Evolutionary conservation across 352 stramenopile genomes (phyloP).

Genomic region (Globisporangium parvum): DNA sequence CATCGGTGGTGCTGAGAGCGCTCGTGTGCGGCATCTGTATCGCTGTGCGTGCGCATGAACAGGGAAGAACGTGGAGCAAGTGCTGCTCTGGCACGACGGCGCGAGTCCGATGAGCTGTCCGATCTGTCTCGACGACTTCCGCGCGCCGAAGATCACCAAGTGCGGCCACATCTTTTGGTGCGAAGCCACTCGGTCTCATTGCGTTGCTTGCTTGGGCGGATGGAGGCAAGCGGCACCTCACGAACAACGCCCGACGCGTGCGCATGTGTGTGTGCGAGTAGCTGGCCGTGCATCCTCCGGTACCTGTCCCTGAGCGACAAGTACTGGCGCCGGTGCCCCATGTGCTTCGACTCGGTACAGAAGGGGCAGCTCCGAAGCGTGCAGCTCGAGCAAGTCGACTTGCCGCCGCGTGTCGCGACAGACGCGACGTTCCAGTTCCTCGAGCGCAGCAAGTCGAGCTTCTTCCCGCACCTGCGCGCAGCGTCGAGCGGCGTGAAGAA

Average conservation of each 20-base stretch:
- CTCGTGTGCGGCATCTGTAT: too few species aligned
- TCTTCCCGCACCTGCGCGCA: conserved; percentile 55
- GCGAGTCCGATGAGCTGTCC: conserved; percentile 52
- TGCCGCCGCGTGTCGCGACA: conserved; percentile 49
- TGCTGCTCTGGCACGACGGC: conserved; percentile 73
- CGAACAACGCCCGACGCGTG: background rate
- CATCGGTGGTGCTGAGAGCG: background rate
- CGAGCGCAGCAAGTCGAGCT: conserved; percentile 58
- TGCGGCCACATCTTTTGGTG: conserved; percentile 85
- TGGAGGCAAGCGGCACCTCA: background rate
- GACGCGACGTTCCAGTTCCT: conserved; percentile 69
- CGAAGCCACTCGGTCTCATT: background rate
- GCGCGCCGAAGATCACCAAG: conserved; percentile 81
- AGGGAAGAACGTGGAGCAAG: conserved; percentile 83
- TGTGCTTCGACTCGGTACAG: conserved; percentile 85
- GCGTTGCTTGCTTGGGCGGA: background rate
- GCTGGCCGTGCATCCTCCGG: conserved; percentile 78
- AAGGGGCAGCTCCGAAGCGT: conserved; percentile 77
- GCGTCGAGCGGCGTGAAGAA: conserved; percentile 13
- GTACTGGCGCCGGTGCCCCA: conserved; percentile 83
- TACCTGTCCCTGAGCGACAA: conserved; percentile 84
- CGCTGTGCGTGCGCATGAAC: conserved; percentile 1
- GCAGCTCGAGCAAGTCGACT: conserved; percentile 44
- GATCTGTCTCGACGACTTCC: conserved; percentile 77
- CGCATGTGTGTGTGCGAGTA: conserved; percentile 14